Conservation (phyloP, 352 stramenopile species). For the Pythium phragmiticola region DNA sequence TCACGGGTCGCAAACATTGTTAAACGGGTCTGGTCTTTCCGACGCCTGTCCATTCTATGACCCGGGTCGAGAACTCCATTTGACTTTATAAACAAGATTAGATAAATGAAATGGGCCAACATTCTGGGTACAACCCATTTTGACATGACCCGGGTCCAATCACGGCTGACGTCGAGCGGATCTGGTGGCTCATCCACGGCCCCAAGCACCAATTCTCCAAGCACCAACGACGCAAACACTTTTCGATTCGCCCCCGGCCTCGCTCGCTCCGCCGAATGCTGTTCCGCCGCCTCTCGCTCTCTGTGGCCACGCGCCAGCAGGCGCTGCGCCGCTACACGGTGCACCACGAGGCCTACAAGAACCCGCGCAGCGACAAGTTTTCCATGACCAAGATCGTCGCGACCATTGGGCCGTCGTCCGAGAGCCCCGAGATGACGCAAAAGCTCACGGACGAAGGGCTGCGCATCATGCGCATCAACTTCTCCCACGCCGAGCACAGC, state of each 20-base stretch:
- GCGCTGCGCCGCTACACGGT: conserved; percentile 25
- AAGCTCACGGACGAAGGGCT: conserved; percentile 86
- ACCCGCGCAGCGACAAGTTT: conserved; percentile 80
- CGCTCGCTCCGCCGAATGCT: conserved; percentile 2
- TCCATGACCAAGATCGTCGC: conserved; percentile 93
- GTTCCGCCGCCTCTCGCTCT: conserved; percentile 25
- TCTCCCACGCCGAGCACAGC: conserved; percentile 92
- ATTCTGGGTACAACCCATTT: no score
- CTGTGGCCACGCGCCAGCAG: conserved; percentile 9
- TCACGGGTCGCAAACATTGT: no score
- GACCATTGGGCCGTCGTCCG: conserved; percentile 90
- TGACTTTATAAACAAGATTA: no score
- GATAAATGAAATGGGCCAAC: no score
- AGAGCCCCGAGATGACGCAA: conserved; percentile 74
- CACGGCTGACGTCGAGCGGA: conserved; percentile 10
- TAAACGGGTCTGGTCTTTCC: no score
- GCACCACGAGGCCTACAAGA: conserved; percentile 62
- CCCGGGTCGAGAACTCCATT: neutral
- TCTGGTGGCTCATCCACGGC: conserved; percentile 3
- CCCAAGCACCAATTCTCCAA: conserved; percentile 28
- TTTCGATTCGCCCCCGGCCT: conserved; percentile 14
- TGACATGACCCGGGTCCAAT: neutral
- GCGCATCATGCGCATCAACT: conserved; percentile 94
- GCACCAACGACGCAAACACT: conserved; percentile 18
- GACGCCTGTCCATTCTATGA: neutral